phyloP scores from a whole-genome alignment of 2,329 filamentous ascomycete genomes.

The Meredithiella fracta region DNA sequence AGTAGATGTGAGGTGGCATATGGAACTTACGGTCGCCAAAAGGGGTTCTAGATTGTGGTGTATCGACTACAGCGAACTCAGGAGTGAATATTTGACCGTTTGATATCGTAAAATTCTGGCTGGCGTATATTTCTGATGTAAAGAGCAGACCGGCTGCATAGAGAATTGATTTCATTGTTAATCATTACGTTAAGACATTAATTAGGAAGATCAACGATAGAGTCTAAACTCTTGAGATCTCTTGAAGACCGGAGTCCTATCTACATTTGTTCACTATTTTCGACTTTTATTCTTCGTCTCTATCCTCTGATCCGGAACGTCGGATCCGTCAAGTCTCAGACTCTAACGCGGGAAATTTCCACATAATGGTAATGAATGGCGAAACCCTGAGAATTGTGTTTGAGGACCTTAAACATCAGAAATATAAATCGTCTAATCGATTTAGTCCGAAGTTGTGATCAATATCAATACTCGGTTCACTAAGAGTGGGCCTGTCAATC shows the following conservation, averaged over 20 bases:
- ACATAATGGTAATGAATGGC: background rate
- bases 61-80: slow-evolving; percentile 48
- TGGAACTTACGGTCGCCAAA: slow-evolving; percentile 40
- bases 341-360: background rate
- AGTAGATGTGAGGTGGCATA: too few species aligned
- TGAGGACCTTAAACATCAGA: background rate
- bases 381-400: background rate
- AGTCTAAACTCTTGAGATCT: too few species aligned
- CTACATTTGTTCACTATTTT: too few species aligned
- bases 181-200: background rate
- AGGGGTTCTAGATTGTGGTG: slow-evolving; percentile 48
- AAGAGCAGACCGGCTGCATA: slow-evolving; percentile 16
- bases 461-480: background rate
- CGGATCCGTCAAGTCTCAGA: background rate
- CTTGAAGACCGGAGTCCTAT: background rate
- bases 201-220: too few species aligned
- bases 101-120: slow-evolving; percentile 36
- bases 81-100: slow-evolving; percentile 55
- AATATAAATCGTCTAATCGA: background rate
- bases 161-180: background rate
- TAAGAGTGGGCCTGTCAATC: background rate
- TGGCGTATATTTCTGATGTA: slow-evolving; percentile 19
- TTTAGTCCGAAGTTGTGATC: background rate
- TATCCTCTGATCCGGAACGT: too few species aligned
- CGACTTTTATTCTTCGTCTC: too few species aligned